Evolutionary conservation across 2,329 filamentous ascomycete genomes (phyloP), one percentile per base, ranked within the genome.

Genomic region (Aspergillus felis): DNA sequence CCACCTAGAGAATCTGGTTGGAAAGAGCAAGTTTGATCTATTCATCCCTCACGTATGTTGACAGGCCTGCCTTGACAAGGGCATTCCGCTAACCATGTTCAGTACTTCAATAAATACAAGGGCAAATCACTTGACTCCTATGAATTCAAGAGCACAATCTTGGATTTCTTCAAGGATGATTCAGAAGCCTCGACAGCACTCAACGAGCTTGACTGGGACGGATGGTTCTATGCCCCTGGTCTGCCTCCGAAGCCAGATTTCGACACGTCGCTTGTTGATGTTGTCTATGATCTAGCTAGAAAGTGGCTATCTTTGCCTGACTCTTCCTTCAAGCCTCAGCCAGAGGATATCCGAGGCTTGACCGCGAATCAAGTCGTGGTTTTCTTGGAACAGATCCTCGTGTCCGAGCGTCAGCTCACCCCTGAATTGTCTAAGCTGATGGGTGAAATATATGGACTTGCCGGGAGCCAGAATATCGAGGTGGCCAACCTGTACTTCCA

Each of bases 201-300:
- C 35, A 81, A 84, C 4, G 79, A 82, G 7, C 86, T 99, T 51
- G 90, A 97, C 73, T 99, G 94, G 94, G 87, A 97, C 59, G 84
- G 81, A 38, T 90, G 90, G 76, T 95, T 96, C 79, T 95, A 94
- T 77, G 82, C 81, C n/a, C 90, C 92, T 0, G 94, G 94, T 17
- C 82, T 93, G 61, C 94, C 94, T 4, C 88, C 90, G 0, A 97
- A 96, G 78, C 94, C 94, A 0, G 81, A 89, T 3, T 97, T 97
- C 68, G 91, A 97, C 75, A 96, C 92, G 2, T 87, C 86, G 28
- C 83, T 97, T 60, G 93, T 91, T 8, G 90, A 96, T 65, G 84
- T 86, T 63, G 96, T 92, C 77, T 94, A 96, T 74, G 81, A 83
- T 32, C 83, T 99, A 6, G 90, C 92, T 5, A 81, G 87, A 44